Conservation (phyloP, 306 rosid species). For the Chamaecrista fasciculata region DNA sequence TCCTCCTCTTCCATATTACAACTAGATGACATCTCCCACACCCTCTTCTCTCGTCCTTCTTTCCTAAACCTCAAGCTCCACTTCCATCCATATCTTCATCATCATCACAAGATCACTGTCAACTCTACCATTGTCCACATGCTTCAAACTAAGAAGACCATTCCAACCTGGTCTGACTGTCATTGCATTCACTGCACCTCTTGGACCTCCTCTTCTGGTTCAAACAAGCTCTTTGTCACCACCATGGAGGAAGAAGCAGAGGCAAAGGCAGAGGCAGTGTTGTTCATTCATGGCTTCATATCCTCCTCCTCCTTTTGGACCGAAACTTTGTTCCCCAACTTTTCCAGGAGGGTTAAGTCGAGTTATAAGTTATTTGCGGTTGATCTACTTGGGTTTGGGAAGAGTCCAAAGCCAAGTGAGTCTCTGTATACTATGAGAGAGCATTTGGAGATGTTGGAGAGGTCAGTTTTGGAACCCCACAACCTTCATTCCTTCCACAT, state of each 20-base stretch:
- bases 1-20: constrained; percentile 51
- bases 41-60: constrained; percentile 78
- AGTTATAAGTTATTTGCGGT: constrained; percentile 71
- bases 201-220: constrained; percentile 51
- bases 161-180: constrained; percentile 84
- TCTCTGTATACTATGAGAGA: constrained; percentile 81
- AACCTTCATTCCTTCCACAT: constrained; percentile 79
- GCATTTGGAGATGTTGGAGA: constrained; percentile 82
- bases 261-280: constrained; percentile 64
- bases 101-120: constrained; percentile 19
- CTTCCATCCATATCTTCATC: no score
- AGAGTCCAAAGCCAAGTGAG: constrained; percentile 85
- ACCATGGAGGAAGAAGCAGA: no score
- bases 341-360: constrained; percentile 48
- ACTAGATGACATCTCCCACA: constrained; percentile 83
- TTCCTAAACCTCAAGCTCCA: no score
- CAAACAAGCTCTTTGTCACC: constrained; percentile 56
- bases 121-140: constrained; percentile 74
- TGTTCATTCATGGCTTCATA: constrained; percentile 92
- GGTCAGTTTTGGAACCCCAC: constrained; percentile 67
- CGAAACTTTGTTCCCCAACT: constrained; percentile 81
- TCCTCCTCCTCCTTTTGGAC: constrained; percentile 94
- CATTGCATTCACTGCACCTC: constrained; percentile 64
- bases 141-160: constrained; percentile 74
- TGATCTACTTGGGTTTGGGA: constrained; percentile 89